Conservation (phyloP, 1,139 yeast species). For the Debaryomyces sp. region DNA sequence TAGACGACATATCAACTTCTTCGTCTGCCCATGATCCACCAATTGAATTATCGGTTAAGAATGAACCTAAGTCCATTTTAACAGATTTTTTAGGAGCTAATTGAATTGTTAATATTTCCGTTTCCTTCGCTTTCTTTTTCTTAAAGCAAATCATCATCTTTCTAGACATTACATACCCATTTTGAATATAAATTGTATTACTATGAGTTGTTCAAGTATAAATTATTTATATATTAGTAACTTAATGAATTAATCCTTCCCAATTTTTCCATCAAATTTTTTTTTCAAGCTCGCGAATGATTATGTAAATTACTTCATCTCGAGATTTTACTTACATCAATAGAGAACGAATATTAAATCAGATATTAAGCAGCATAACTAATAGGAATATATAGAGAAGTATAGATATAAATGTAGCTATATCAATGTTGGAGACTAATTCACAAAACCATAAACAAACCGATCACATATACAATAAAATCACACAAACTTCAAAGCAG, state of each 20-base stretch:
- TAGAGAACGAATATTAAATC: not conserved
- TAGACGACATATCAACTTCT: conserved; percentile 57
- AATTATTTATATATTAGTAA: not conserved
- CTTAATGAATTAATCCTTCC: not conserved
- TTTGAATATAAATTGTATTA: conserved; percentile 9
- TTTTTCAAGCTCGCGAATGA: conserved; percentile 7
- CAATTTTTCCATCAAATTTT: conserved; percentile 8
- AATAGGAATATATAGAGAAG: not conserved
- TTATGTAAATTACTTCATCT: conserved; percentile 4
- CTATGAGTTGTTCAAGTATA: not conserved
- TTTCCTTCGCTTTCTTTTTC: conserved; percentile 1
- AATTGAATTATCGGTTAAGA: conserved; percentile 50
- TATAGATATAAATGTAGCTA: not conserved
- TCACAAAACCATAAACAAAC: not conserved
- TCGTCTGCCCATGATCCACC: conserved; percentile 64
- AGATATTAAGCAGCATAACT: not conserved
- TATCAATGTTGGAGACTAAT: not conserved
- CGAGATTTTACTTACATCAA: not conserved
- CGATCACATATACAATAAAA: not conserved
- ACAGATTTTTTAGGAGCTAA: conserved; percentile 47
- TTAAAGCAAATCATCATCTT: not conserved
- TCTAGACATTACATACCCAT: conserved; percentile 20
- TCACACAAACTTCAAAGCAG: not conserved
- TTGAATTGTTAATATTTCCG: conserved; percentile 20
- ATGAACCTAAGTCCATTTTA: conserved; percentile 55